Percentiles rank a stretch among this genome's conserved stretches.
Conservation (phyloP, 2,329 filamentous ascomycete genomes). For the Colletotrichum ledebouriae region DNA sequence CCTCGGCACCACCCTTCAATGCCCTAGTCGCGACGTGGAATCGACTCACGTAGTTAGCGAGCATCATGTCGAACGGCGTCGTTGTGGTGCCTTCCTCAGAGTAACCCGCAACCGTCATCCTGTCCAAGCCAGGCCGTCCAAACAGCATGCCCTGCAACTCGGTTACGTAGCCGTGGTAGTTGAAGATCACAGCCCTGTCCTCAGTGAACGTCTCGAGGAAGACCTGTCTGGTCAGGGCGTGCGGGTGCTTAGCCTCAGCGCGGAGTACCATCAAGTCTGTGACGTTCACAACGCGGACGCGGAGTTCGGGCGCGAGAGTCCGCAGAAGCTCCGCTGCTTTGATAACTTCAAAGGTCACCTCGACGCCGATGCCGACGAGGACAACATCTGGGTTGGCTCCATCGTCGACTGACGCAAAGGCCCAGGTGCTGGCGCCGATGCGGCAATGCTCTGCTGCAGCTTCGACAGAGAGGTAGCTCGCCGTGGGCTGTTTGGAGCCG, state of each 20-base stretch:
- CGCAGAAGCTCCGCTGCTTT: slow-evolving; percentile 69
- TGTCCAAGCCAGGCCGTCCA: slow-evolving; percentile 63
- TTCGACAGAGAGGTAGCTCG: slow-evolving; percentile 69
- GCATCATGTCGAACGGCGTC: slow-evolving; percentile 79
- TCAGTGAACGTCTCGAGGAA: slow-evolving; percentile 71
- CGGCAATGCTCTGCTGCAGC: slow-evolving; percentile 73
- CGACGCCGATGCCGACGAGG: slow-evolving; percentile 73
- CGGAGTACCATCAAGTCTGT: slow-evolving; percentile 75
- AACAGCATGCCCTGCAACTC: slow-evolving; percentile 74
- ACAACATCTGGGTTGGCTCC: slow-evolving; percentile 73
- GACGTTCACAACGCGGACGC: slow-evolving; percentile 74
- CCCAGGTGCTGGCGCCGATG: slow-evolving; percentile 71
- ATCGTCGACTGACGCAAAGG: slow-evolving; percentile 70
- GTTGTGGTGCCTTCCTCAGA: slow-evolving; percentile 76
- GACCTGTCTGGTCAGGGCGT: slow-evolving; percentile 64
- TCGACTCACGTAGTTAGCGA: slow-evolving; percentile 70
- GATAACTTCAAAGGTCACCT: slow-evolving; percentile 75
- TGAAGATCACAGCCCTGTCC: slow-evolving; percentile 71
- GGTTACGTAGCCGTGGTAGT: slow-evolving; percentile 75
- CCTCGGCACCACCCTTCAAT: slow-evolving; percentile 60
- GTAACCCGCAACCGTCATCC: slow-evolving; percentile 70
- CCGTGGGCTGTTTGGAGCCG: slow-evolving; percentile 75
- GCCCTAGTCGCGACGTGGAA: slow-evolving; percentile 71
- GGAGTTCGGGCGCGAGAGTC: slow-evolving; percentile 62
- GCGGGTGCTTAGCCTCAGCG: slow-evolving; percentile 68